Conservation (phyloP, 2,329 filamentous ascomycete genomes). For the Xylaria sp. region DNA sequence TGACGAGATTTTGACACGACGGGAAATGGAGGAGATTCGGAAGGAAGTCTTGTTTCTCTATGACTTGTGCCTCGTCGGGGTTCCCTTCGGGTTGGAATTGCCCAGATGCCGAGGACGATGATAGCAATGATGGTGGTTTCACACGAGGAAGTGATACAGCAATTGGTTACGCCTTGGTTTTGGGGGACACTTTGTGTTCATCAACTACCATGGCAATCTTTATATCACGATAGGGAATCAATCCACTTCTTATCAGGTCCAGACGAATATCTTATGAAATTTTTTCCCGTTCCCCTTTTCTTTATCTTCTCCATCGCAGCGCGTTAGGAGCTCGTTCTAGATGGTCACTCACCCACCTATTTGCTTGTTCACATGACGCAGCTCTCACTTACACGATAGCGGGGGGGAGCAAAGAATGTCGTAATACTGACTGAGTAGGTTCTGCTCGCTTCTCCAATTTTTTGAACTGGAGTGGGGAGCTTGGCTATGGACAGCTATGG, state of each 20-base stretch:
- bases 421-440: too few species aligned
- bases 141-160: neutral
- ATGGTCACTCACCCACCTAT: too few species aligned
- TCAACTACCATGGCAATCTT: neutral
- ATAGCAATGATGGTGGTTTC: slow-evolving; percentile 3
- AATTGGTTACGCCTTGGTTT: neutral
- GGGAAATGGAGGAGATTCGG: neutral
- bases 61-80: neutral
- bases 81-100: neutral
- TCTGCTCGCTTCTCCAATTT: slow-evolving; percentile 8
- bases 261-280: neutral
- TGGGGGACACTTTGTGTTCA: too few species aligned
- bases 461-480: neutral
- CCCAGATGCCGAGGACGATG: slow-evolving; percentile 4
- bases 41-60: neutral
- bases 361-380: slow-evolving; percentile 19
- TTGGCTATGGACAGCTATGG: neutral
- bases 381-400: slow-evolving; percentile 20
- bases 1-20: neutral
- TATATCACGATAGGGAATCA: slow-evolving; percentile 2
- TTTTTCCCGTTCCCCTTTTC: neutral
- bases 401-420: slow-evolving; percentile 25
- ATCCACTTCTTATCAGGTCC: slow-evolving; percentile 3
- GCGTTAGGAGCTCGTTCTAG: slow-evolving; percentile 19
- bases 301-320: slow-evolving; percentile 7